Evolutionary conservation across 352 stramenopile species (phyloP).

Genomic region (Phytopythium cucurbitacearum): DNA sequence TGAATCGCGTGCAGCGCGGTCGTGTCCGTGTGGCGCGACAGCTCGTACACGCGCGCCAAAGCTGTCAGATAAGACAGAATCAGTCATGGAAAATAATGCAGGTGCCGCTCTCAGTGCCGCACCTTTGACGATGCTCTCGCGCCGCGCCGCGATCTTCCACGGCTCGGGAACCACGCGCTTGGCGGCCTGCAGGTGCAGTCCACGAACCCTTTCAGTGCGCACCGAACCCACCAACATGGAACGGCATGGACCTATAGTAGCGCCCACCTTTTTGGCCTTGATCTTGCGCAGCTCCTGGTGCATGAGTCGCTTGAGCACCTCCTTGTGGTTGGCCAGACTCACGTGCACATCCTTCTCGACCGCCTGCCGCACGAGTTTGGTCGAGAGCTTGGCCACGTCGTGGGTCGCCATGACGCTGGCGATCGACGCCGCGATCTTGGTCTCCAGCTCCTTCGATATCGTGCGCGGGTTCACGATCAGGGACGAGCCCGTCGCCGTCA

Average conservation of each 20-base stretch:
- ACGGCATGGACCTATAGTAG: background rate
- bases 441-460: constrained; percentile 81
- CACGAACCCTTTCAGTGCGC: background rate
- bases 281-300: constrained; percentile 78
- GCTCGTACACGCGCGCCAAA: constrained; percentile 35
- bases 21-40: constrained; percentile 15
- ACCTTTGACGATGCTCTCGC: constrained; percentile 41
- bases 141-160: constrained; percentile 53
- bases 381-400: constrained; percentile 64
- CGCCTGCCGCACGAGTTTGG: constrained; percentile 75
- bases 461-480: constrained; percentile 69
- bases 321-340: constrained; percentile 85
- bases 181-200: constrained; percentile 20
- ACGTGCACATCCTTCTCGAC: constrained; percentile 85
- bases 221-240: too few species aligned
- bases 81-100: background rate
- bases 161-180: constrained; percentile 47
- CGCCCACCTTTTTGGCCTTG: constrained; percentile 58
- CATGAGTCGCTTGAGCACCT: constrained; percentile 87
- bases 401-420: constrained; percentile 57
- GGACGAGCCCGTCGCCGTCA: constrained; percentile 62
- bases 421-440: constrained; percentile 72
- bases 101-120: background rate
- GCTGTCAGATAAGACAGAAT: constrained; percentile 4
- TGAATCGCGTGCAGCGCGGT: constrained; percentile 57